Evolutionary conservation across 2,329 filamentous ascomycete genomes (phyloP), one percentile per base, ranked within the genome.

Genomic region (Coniochaeta sp.): DNA sequence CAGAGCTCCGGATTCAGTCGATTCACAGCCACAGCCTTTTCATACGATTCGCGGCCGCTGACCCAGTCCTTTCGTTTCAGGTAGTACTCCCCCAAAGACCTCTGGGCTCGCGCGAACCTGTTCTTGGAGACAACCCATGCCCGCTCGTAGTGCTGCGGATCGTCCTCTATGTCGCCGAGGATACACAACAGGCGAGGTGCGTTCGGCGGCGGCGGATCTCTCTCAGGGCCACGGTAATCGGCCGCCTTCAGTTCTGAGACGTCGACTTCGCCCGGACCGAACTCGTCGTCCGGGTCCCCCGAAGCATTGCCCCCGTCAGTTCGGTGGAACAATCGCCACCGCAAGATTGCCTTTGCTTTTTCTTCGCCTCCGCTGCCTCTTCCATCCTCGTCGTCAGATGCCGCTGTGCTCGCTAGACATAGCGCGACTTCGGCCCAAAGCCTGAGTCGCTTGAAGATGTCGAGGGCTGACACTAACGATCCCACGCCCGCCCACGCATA

Each of bases 371-470:
- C 81, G 24, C 75, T 77, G 1, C 83, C 82, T 5, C 82, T 75
- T 1, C 74, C 85, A 58, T 75, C 77, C 60, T 79, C 77, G 58
- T 85, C 83, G 4, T 87, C 81, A 0, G 85, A 80, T 58, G 75
- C 78, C 22, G 76, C 83, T 54, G 72, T 79, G 70, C 75, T 81
- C 14, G 91, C 93, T 67, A 91, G 88, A 72, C 95, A 99, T 1
- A 99, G 80, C 0, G 95, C 93, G 4, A 93, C 91, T 74, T 99
- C 95, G 1, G 95, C 90, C 92, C 95, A 98, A 72, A 98, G 88
- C 60, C 92, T 87, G 19, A 99, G 77, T 3, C 95, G 84, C 75
- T 96, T 93, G 75, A 98, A 99, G 62, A 99, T 98, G 62, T 97
- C 95, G 1, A 99, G 82, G 0, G 95, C 95, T 0, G 93, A 96